Conservation (phyloP, 2,329 filamentous ascomycete species). For the Colletotrichum shisoi region DNA sequence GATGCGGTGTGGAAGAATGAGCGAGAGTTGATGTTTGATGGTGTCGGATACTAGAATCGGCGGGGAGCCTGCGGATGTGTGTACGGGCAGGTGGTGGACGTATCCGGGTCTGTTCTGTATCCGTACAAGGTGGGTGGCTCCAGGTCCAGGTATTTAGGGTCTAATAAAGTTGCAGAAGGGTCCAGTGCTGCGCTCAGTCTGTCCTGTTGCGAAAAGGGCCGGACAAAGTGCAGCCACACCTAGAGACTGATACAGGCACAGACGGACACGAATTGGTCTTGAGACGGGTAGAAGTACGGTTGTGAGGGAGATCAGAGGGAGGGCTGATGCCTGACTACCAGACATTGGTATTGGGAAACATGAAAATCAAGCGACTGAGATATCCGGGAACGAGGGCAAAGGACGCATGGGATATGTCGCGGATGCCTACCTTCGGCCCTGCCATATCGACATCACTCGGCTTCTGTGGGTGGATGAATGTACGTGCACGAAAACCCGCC, state of each 20-base stretch:
- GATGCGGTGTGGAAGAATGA: constrained; percentile 8
- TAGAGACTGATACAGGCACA: constrained; percentile 12
- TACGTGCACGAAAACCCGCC: neutral
- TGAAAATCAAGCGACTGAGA: constrained; percentile 7
- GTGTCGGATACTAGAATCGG: constrained; percentile 14
- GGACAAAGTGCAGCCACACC: constrained; percentile 15
- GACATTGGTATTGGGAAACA: neutral
- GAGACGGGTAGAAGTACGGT: neutral
- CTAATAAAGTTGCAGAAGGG: constrained; percentile 17
- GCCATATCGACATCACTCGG: too few relatives aligned
- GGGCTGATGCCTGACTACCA: constrained; percentile 1
- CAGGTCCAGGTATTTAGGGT: constrained; percentile 15
- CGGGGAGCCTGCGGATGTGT: constrained; percentile 19
- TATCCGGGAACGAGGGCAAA: neutral
- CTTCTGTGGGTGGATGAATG: too few relatives aligned
- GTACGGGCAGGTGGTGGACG: constrained; percentile 23
- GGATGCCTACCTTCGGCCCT: too few relatives aligned
- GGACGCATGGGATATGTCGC: neutral
- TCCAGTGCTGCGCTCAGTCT: constrained; percentile 19
- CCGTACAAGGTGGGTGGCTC: constrained; percentile 13
- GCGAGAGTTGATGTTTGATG: constrained; percentile 17
- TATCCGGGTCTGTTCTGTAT: constrained; percentile 10
- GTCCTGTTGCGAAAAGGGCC: constrained; percentile 2
- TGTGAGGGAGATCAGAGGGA: neutral
- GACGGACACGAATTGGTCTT: constrained; percentile 9